Conservation (phyloP, 1,284 basidiomycete species). For the Fistulinella cinereoalba region DNA sequence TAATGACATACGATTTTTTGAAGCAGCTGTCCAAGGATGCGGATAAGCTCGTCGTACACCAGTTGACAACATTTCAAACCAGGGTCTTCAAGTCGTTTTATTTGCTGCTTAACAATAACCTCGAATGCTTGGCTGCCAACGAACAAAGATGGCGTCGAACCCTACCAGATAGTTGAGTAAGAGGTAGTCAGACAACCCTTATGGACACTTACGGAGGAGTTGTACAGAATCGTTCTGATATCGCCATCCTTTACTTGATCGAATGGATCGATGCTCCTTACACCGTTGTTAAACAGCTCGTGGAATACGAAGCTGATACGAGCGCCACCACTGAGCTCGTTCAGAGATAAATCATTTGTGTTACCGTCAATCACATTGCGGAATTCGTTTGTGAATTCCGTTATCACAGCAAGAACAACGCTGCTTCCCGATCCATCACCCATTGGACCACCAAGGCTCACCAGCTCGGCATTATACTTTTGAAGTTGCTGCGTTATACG, state of each 20-base stretch:
- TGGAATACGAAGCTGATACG: conserved; percentile 99
- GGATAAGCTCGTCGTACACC: conserved; percentile 95
- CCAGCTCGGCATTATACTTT: conserved; percentile 85
- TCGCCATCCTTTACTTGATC: conserved; percentile 98
- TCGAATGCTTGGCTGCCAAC: conserved; percentile 97
- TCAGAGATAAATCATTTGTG: conserved; percentile 90
- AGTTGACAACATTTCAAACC: conserved; percentile 90
- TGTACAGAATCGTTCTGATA: conserved; percentile 93
- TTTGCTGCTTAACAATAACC: conserved; percentile 98
- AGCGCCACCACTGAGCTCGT: conserved; percentile 95
- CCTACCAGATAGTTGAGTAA: conserved; percentile 43
- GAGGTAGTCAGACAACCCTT: neutral
- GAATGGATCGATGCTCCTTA: conserved; percentile 95
- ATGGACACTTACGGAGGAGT: conserved; percentile 74
- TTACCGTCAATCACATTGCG: conserved; percentile 95
- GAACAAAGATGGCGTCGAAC: conserved; percentile 94
- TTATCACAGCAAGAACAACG: conserved; percentile 92
- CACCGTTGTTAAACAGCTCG: conserved; percentile 94
- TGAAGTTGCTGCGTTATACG: conserved; percentile 85
- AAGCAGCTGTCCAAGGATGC: conserved; percentile 90
- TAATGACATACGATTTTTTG: conserved; percentile 73
- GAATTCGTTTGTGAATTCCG: conserved; percentile 97
- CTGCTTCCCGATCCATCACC: conserved; percentile 86
- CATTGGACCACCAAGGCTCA: conserved; percentile 81
- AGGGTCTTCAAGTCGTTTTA: conserved; percentile 94